These are phyloP conservation scores for sorghum (Sorghum bicolor) DNA, from an alignment of 176 grass and related monocot species.

Conservation along the genomic window Sorghum_bicolor_NCBIv3 NC_012872.2:63838001-63838500, in stretches of 20 bases:
- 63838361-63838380: background rate
- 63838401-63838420: background rate
- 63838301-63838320: background rate
- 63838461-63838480: background rate
- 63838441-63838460: background rate
- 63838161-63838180: constrained; percentile 99
- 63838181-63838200: constrained; percentile 96
- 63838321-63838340: background rate
- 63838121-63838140: constrained; percentile 50
- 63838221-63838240: constrained; percentile 12
- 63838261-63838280: background rate
- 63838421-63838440: background rate
- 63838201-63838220: constrained; percentile 43
- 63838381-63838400: constrained; percentile 15
- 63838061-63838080: constrained; percentile 19
- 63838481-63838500: background rate
- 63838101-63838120: background rate
- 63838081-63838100: background rate
- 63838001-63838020: constrained; percentile 77
- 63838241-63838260: background rate
- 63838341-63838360: constrained; percentile 8
- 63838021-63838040: constrained; percentile 66
- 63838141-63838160: constrained; percentile 94
- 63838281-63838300: background rate
- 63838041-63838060: constrained; percentile 37